Base-by-base conservation (phyloP, 1,284 basidiomycete genomes). In the Fomitopsis betulina region DNA sequence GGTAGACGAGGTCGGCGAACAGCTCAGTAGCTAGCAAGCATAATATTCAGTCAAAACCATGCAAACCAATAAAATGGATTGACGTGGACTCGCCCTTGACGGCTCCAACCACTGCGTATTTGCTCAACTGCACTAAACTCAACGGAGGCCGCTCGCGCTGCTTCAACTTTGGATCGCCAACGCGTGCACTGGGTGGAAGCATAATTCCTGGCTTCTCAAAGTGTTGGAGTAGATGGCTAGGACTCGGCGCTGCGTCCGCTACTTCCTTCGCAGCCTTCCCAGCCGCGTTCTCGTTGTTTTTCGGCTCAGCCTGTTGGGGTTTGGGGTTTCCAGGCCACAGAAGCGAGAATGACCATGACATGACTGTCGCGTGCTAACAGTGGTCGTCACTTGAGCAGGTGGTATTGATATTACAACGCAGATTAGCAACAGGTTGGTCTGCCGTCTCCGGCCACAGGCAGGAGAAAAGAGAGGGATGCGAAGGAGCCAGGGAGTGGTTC, bases 111-210 rank as follows among this genome's bases (percentile, higher is more conserved):
- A 80, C 71, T 4, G 84, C 86, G 67, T 86, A 84, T 68, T 82
- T 87, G 83, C 87, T 87, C 55, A 84, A 73, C 66, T 89, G 81
- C 82, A 86, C 86, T 10, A 89, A 64, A 49, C 80, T 78, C 38
- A 89, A 62, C 0, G 84, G 81, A 21, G 73, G 73, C 47, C 78
- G 73, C 55, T 82, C 77, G 59, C 79, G 76, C 45, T 79, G 80
- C 68, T 83, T 85, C 25, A 89, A 73, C 59, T 79, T 82, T 27
- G 83, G 80, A 65, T 89, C 82, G 1, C 70, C 70, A 39, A 91
- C 76, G 52, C 90, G 81, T 54, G 89, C 78, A 19, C 87, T 89
- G 0, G 88, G 87, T 0, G 89, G 89, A 12, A 86, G 85, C 21
- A 81, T 73, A 19, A 85, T 74, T 33, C 85, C 86, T 12, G 86